phyloP scores from a whole-genome alignment of 495 filamentous ascomycete species.

The Aspergillus carlsbadensis region DNA sequence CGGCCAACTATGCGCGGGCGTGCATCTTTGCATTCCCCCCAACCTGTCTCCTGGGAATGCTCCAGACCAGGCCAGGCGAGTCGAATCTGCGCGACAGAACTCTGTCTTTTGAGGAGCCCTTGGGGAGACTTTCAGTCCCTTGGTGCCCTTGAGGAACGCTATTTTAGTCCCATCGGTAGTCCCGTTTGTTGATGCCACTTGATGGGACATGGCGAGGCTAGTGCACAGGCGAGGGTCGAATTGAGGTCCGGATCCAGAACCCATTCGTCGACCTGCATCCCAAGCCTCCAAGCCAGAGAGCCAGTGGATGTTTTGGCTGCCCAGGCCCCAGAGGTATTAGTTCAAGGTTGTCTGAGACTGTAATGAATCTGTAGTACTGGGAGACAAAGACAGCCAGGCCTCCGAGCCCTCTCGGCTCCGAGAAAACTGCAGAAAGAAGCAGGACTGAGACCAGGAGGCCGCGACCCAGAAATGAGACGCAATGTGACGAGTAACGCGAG shows the following conservation, averaged over 20 bases:
- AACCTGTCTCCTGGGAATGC: conserved; percentile 3
- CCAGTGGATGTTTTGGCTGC: not conserved
- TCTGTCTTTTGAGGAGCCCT: not conserved
- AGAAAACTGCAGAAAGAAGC: conserved; percentile 4
- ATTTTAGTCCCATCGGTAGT: conserved; percentile 17
- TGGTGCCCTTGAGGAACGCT: not conserved
- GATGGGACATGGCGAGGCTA: conserved; percentile 14
- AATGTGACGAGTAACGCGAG: not conserved
- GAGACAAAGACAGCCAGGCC: not conserved
- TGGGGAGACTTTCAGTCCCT: not conserved
- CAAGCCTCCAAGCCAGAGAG: conserved; percentile 3
- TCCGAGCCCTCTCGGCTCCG: conserved; percentile 7
- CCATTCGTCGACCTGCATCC: conserved; percentile 7
- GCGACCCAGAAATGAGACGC: not conserved
- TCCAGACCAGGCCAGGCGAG: conserved; percentile 17
- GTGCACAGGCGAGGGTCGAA: conserved; percentile 2
- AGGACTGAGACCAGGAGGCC: not conserved
- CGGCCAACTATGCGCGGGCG: not conserved
- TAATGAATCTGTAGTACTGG: not conserved
- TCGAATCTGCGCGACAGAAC: conserved; percentile 8
- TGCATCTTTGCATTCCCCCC: not conserved
- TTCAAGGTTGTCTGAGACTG: too few relatives aligned
- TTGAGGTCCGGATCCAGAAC: conserved; percentile 3
- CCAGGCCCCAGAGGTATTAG: not conserved
- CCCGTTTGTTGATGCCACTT: conserved; percentile 12